Evolutionary conservation across 2,329 filamentous ascomycete species (phyloP).

Genomic region (Xylaria sp.): DNA sequence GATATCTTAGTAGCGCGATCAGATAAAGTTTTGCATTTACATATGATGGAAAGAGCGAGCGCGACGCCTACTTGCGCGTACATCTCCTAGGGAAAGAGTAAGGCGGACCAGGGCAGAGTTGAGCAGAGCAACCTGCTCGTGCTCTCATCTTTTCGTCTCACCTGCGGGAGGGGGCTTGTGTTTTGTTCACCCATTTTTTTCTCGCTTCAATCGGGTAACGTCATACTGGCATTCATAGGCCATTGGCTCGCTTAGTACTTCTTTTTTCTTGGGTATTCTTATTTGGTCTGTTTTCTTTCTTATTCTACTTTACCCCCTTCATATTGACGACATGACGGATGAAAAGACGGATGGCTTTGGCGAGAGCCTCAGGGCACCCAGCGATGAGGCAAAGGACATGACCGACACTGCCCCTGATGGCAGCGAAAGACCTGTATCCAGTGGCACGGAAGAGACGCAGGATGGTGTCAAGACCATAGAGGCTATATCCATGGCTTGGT

Average conservation of each 20-base stretch:
- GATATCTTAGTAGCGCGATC: neutral
- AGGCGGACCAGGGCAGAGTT: neutral
- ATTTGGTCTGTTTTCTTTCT: neutral
- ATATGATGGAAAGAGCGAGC: neutral
- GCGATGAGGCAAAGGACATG: neutral
- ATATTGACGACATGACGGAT: slow-evolving; percentile 20
- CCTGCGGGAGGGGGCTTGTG: neutral
- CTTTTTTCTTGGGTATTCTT: neutral
- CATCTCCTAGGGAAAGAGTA: neutral
- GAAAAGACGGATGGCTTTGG: slow-evolving; percentile 2
- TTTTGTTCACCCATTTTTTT: neutral
- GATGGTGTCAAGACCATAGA: slow-evolving; percentile 51
- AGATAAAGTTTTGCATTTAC: neutral
- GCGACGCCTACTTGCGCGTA: neutral
- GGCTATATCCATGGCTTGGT: slow-evolving; percentile 50
- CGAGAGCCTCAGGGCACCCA: slow-evolving; percentile 8
- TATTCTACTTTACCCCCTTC: neutral
- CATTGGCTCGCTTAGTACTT: neutral
- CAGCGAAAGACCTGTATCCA: slow-evolving; percentile 1
- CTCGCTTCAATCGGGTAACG: neutral
- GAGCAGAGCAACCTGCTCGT: neutral
- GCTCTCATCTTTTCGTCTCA: neutral
- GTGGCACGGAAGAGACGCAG: slow-evolving; percentile 36
- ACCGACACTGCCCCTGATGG: neutral
- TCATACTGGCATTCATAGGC: neutral